Percentiles rank a stretch among this genome's conserved stretches.
Conservation (phyloP, 2,329 filamentous ascomycete species). For the Stromatinia cepivora region DNA sequence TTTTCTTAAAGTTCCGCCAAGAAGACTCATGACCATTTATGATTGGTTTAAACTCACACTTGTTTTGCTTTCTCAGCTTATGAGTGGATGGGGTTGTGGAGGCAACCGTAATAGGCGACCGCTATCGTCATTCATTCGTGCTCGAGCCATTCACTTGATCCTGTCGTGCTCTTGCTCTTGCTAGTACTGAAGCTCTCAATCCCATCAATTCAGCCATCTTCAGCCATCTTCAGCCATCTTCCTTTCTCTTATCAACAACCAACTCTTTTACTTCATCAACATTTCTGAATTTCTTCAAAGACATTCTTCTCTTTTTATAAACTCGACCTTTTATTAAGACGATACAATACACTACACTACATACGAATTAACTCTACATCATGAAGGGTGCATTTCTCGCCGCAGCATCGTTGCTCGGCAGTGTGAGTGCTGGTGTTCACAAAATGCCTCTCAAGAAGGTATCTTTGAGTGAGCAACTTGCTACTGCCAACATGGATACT, state of each 20-base stretch:
- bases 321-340: constrained; percentile 23
- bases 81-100: constrained; percentile 14
- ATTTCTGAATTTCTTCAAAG: constrained; percentile 32
- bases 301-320: constrained; percentile 8
- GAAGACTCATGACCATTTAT: constrained; percentile 9
- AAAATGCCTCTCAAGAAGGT: constrained; percentile 99
- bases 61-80: background rate
- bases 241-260: constrained; percentile 23
- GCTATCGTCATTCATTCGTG: constrained; percentile 24
- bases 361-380: constrained; percentile 36
- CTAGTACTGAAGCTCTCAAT: constrained; percentile 18
- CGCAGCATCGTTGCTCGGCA: constrained; percentile 71
- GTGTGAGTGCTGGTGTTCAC: constrained; percentile 83
- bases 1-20: background rate
- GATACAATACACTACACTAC: constrained; percentile 22
- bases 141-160: background rate
- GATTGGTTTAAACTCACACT: background rate
- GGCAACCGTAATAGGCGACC: constrained; percentile 14
- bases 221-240: constrained; percentile 17
- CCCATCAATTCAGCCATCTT: too few relatives aligned
- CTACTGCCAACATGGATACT: constrained; percentile 75
- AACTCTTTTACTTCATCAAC: constrained; percentile 29
- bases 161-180: background rate
- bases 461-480: constrained; percentile 86
- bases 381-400: constrained; percentile 89